phyloP scores from a whole-genome alignment of 2,329 filamentous ascomycete species.

The Penicillium sp. region DNA sequence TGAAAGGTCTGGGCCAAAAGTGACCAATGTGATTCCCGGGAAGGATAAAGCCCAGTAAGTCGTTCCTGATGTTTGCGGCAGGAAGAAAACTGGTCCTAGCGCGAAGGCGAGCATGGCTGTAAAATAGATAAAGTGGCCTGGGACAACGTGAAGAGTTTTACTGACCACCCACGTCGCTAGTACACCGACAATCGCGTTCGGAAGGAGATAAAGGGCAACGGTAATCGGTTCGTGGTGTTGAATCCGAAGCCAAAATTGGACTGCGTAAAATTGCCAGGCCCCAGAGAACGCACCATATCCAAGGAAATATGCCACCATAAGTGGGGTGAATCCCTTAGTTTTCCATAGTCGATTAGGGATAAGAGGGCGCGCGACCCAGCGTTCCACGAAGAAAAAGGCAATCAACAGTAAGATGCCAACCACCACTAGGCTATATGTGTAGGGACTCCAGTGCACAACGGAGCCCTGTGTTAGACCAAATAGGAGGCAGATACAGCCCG shows the following conservation, averaged over 20 bases:
- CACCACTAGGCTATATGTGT: constrained; percentile 52
- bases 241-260: constrained; percentile 38
- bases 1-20: constrained; percentile 51
- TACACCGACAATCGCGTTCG: constrained; percentile 48
- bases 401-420: constrained; percentile 50
- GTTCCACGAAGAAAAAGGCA: constrained; percentile 52
- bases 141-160: constrained; percentile 46
- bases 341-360: constrained; percentile 49
- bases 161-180: constrained; percentile 49
- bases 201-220: constrained; percentile 46
- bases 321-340: constrained; percentile 44
- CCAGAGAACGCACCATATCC: constrained; percentile 48
- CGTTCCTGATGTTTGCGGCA: constrained; percentile 41
- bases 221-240: constrained; percentile 43
- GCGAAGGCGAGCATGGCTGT: constrained; percentile 43
- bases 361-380: constrained; percentile 46
- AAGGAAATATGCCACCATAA: constrained; percentile 47
- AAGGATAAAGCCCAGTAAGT: constrained; percentile 50
- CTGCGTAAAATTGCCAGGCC: constrained; percentile 41
- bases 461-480: constrained; percentile 59
- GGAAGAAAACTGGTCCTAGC: constrained; percentile 39
- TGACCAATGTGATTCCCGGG: constrained; percentile 47
- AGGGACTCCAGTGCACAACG: constrained; percentile 51
- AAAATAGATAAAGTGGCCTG: constrained; percentile 49
- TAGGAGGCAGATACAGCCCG: constrained; percentile 50